Base-by-base conservation (phyloP, 225 moss, liverwort and hornwort species). In the Lunularia cruciata region DNA sequence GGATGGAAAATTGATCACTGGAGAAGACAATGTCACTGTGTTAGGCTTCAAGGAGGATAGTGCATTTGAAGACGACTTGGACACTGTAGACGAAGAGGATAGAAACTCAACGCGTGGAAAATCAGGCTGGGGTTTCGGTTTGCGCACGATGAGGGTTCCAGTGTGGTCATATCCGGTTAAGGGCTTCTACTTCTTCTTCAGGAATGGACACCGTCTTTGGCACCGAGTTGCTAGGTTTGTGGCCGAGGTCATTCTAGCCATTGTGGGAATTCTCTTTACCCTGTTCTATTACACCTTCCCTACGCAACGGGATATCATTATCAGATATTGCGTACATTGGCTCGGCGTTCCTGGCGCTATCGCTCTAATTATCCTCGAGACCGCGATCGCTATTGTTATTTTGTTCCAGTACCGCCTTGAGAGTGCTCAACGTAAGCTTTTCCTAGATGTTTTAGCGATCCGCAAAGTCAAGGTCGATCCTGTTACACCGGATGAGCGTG, bases 161-260 rank as follows among this genome's bases (percentile, higher is more conserved):
- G 80, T 71, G 40, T 91, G 85, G 83, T 38, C 74, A 51, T 92
- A 92, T 59, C 92, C 92, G 3, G 27, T 90, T 40, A n/a, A 40
- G 65, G 92, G 92, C 11, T 74, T 92, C 72, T 88, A 81, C 49
- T 92, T 86, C 81, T 90, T 92, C 23, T 83, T 81, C 57, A 78
- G 74, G 28, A 66, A 83, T 5, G 69, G 65, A 2, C 65, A 71
- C 33, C 87, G 83, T 0, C 76, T 92, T 0, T 80, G 79, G 86
- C 67, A 68, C 18, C 83, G 81, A 12, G 85, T 86, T 10, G 78
- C 73, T 0, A 57, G 70, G 30, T 88, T 92, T 15, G 75, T 84
- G 12, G 18, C 33, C 2, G 88, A 92, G 71, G 83, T 92, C 0
- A 35, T 69, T 1, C 1, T 43, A 4, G 74, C 92, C 35, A 12